Evolutionary conservation across 768 basidiomycete genomes (phyloP).

Genomic region (Pleurotus tuber-regium): DNA sequence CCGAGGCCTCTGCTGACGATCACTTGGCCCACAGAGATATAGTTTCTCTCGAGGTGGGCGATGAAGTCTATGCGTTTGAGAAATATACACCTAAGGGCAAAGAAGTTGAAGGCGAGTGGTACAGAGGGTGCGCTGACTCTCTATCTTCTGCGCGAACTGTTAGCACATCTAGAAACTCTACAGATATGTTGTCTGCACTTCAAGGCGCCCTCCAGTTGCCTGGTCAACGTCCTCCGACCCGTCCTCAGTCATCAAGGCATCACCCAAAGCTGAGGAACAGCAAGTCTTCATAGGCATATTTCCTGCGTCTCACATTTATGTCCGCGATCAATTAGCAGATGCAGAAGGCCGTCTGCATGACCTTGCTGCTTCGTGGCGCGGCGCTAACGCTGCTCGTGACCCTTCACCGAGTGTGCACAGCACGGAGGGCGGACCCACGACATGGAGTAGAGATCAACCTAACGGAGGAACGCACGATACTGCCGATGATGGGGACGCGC

Average conservation of each 20-base stretch:
- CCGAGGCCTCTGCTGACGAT: conserved; percentile 63
- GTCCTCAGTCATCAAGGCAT: conserved; percentile 45
- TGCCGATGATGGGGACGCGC: conserved; percentile 38
- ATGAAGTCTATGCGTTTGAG: conserved; percentile 97
- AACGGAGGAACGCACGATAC: conserved; percentile 23
- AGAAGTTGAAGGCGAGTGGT: conserved; percentile 84
- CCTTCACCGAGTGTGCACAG: conserved; percentile 28
- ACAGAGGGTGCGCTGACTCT: conserved; percentile 90
- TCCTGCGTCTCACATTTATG: conserved; percentile 83
- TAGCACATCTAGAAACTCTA: too few relatives aligned
- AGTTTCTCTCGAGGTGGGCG: conserved; percentile 88
- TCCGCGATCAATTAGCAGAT: conserved; percentile 84
- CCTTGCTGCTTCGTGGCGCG: conserved; percentile 55
- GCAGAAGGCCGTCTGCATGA: conserved; percentile 84
- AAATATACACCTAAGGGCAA: conserved; percentile 73
- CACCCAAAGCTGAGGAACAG: conserved; percentile 70
- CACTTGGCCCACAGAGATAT: conserved; percentile 68
- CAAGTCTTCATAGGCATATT: conserved; percentile 95
- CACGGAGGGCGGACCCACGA: conserved; percentile 43
- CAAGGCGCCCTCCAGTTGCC: conserved; percentile 67
- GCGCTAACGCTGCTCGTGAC: conserved; percentile 30
- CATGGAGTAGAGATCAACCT: conserved; percentile 45
- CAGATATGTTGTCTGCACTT: conserved; percentile 86
- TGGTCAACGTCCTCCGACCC: conserved; percentile 63
- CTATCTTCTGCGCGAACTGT: too few relatives aligned